Percentiles rank a stretch among this genome's conserved stretches.
Evolutionary conservation across 495 filamentous ascomycete species (phyloP).

Genomic region (Talaromyces ruber): DNA sequence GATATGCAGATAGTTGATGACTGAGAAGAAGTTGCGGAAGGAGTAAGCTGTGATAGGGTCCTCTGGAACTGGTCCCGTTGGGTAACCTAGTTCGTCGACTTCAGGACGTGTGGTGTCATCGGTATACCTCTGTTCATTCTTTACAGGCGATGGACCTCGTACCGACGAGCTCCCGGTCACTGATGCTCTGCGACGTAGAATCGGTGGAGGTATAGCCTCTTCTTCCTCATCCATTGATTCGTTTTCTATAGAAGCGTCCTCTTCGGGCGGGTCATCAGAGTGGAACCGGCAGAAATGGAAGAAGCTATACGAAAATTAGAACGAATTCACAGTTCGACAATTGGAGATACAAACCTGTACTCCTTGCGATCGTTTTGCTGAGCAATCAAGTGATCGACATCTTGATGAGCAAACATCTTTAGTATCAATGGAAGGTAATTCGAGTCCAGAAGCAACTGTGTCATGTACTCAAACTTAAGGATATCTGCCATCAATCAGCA

Average conservation of each 20-base stretch:
- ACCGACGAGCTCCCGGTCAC: conserved; percentile 14
- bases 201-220: conserved; percentile 78
- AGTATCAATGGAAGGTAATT: conserved; percentile 89
- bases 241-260: conserved; percentile 16
- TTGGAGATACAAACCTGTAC: conserved; percentile 49
- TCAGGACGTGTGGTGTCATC: conserved; percentile 51
- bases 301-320: conserved; percentile 51
- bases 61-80: conserved; percentile 51
- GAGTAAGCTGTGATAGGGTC: conserved; percentile 85
- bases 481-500: conserved; percentile 55
- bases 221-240: conserved; percentile 45
- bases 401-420: conserved; percentile 88
- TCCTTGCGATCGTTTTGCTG: conserved; percentile 77
- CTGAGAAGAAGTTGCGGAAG: conserved; percentile 86
- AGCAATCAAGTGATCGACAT: conserved; percentile 81
- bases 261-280: conserved; percentile 32
- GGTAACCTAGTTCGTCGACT: conserved; percentile 83
- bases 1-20: conserved; percentile 87
- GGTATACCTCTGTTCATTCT: conserved; percentile 26
- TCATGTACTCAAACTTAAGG: conserved; percentile 91
- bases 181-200: conserved; percentile 40
- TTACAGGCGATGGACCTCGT: conserved; percentile 17
- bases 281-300: conserved; percentile 74
- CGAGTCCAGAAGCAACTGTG: conserved; percentile 84
- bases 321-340: conserved; percentile 4